Percentiles rank a stretch among this genome's conserved stretches.
Conservation (phyloP, 495 filamentous ascomycete genomes). For the Saxispiralis lemnorum region DNA sequence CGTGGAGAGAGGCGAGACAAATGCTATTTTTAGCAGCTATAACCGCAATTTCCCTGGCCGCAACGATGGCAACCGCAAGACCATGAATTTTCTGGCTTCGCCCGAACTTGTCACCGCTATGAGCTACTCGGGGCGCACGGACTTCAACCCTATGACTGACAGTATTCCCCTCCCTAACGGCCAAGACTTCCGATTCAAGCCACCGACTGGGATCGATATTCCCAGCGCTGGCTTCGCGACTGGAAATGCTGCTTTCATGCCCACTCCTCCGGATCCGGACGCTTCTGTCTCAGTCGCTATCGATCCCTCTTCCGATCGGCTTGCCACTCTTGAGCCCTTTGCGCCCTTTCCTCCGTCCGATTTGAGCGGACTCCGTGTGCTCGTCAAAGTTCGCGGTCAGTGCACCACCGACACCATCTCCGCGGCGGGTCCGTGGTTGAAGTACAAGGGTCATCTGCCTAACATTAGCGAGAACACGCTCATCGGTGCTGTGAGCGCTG, state of each 20-base stretch:
- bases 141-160: slow-evolving; percentile 93
- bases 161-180: slow-evolving; percentile 65
- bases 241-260: slow-evolving; percentile 60
- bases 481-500: slow-evolving; percentile 82
- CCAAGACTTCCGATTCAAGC: slow-evolving; percentile 64
- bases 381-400: slow-evolving; percentile 90
- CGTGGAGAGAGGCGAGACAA: slow-evolving; percentile 62
- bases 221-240: slow-evolving; percentile 60
- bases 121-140: slow-evolving; percentile 77
- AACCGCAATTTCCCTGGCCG: slow-evolving; percentile 96
- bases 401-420: slow-evolving; percentile 98
- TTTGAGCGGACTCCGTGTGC: slow-evolving; percentile 53
- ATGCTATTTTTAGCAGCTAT: slow-evolving; percentile 92
- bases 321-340: slow-evolving; percentile 85
- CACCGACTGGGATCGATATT: slow-evolving; percentile 61
- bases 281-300: slow-evolving; percentile 49
- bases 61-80: slow-evolving; percentile 87
- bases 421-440: slow-evolving; percentile 90
- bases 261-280: slow-evolving; percentile 51
- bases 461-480: slow-evolving; percentile 95
- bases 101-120: slow-evolving; percentile 94
- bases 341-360: slow-evolving; percentile 62
- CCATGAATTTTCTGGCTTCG: slow-evolving; percentile 96
- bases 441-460: slow-evolving; percentile 96
- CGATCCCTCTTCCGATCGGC: slow-evolving; percentile 66